These are phyloP conservation scores for Helminthosporium solani DNA, from an alignment of 2,329 filamentous ascomycete genomes.

Conservation along the genomic window DNA sequence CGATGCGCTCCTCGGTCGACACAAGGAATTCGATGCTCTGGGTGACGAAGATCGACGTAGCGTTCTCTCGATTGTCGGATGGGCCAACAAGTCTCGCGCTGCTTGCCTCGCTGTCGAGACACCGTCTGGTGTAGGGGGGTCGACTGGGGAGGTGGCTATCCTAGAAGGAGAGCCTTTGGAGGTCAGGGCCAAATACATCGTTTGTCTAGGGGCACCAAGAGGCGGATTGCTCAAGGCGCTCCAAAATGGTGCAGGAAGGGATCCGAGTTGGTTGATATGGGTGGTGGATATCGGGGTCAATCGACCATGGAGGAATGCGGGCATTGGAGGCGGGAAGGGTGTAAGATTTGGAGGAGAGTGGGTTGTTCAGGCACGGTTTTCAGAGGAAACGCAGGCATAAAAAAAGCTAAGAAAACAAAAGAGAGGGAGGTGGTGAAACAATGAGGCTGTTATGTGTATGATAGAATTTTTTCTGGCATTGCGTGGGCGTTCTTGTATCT, in stretches of 20 bases:
- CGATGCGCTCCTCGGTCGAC: constrained; percentile 83
- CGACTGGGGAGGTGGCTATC: constrained; percentile 59
- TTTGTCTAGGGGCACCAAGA: constrained; percentile 84
- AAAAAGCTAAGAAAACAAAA: neutral
- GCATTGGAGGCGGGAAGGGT: constrained; percentile 76
- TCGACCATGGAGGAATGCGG: constrained; percentile 80
- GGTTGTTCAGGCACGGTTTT: constrained; percentile 68
- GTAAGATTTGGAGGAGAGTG: constrained; percentile 87
- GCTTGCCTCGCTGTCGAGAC: constrained; percentile 86
- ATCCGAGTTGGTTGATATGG: constrained; percentile 71
- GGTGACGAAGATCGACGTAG: constrained; percentile 78
- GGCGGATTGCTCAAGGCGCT: constrained; percentile 79
- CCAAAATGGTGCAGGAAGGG: constrained; percentile 56
- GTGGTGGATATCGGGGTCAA: constrained; percentile 87
- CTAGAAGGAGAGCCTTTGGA: constrained; percentile 76
- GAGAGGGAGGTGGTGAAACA: neutral
- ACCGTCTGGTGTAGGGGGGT: constrained; percentile 83
- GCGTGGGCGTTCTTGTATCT: constrained; percentile 18
- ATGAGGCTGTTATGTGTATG: neutral
- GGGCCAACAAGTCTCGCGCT: constrained; percentile 85
- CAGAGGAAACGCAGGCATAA: constrained; percentile 17
- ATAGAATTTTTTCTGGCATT: constrained; percentile 19
- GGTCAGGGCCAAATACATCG: constrained; percentile 77
- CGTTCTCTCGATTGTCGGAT: constrained; percentile 87
- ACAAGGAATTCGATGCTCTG: constrained; percentile 85